Evolutionary conservation across 2,329 filamentous ascomycete genomes (phyloP), one percentile per base, ranked within the genome.

Genomic region (Reticulascus tulasneorum): DNA sequence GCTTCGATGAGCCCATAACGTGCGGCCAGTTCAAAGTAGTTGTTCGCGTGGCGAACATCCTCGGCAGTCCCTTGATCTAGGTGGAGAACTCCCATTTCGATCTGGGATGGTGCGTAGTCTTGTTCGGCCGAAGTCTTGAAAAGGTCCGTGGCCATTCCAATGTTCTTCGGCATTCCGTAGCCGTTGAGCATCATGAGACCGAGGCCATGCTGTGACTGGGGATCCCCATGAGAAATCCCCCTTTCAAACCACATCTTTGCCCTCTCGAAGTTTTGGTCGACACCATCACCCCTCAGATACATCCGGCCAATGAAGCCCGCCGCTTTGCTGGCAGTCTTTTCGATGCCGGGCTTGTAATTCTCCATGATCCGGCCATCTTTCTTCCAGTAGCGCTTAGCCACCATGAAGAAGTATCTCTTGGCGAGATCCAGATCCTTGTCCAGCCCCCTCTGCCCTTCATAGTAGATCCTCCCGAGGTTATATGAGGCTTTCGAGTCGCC

Each of bases 251-350:
- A 96, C 23, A 76, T 77, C 48, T 75, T 74, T 4, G 90, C 90
- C 40, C 82, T 79, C 19, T 79, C 75, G 47, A 82, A 91, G 60
- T 84, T 87, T 56, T 91, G 87, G 28, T 80, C 72, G 44, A 88
- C 79, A 11, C 87, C 88, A 55, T 96, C 90, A 8, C 90, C 90
- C 7, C 90, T 82, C 42, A 96, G 64, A 55, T 88, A 91, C 83
- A 96, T 95, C 33, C 87, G 75, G 2, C 90, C 90, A 16, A 96
- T 77, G 55, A 85, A 93, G 4, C 87, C 90, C 5, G 90, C 90
- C 0, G 89, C 84, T 59, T 89, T 94, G 1, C 81, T 77, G 0
- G 88, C 90, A 19, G 83, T 71, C 56, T 85, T 90, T 48, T 94
- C 88, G 19, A 87, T 79, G 2, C 77, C 77, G 6, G 73, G 69